phyloP scores from a whole-genome alignment of 371 early-diverging fungal species.

The Mortierella sp. region DNA sequence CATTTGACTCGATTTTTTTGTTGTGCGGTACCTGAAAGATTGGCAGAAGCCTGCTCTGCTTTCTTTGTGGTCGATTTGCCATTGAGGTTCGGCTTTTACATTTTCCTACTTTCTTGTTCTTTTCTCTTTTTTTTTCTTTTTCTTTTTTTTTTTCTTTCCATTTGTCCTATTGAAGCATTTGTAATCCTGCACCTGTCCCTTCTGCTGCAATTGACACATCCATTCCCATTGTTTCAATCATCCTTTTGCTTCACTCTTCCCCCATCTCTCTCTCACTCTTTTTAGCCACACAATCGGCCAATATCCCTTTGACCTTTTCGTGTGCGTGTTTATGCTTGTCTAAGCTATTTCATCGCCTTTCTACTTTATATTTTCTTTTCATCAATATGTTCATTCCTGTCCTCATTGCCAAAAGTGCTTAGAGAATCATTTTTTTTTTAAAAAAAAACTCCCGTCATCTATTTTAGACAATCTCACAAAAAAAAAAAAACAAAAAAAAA shows the following conservation, averaged over 20 bases:
- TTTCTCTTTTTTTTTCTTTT: not conserved
- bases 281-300: not conserved
- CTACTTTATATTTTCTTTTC: not conserved
- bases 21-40: not conserved
- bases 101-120: slow-evolving; percentile 9
- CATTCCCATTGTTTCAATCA: not conserved
- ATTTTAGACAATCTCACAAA: not conserved
- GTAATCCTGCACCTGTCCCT: slow-evolving; percentile 1
- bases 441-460: slow-evolving; percentile 6
- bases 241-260: not conserved
- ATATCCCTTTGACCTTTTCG: too few relatives aligned
- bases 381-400: slow-evolving; percentile 27
- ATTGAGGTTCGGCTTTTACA: not conserved
- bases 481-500: slow-evolving; percentile 20
- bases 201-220: not conserved
- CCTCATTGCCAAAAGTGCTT: slow-evolving; percentile 23
- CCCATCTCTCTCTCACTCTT: not conserved
- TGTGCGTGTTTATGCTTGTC: too few relatives aligned
- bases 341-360: too few relatives aligned
- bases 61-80: not conserved
- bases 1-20: slow-evolving; percentile 5
- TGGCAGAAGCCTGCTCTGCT: not conserved
- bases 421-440: slow-evolving; percentile 30
- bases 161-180: slow-evolving; percentile 21
- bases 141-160: not conserved